Conservation (phyloP, 495 filamentous ascomycete species). For the Aspergillus cavernicola region DNA sequence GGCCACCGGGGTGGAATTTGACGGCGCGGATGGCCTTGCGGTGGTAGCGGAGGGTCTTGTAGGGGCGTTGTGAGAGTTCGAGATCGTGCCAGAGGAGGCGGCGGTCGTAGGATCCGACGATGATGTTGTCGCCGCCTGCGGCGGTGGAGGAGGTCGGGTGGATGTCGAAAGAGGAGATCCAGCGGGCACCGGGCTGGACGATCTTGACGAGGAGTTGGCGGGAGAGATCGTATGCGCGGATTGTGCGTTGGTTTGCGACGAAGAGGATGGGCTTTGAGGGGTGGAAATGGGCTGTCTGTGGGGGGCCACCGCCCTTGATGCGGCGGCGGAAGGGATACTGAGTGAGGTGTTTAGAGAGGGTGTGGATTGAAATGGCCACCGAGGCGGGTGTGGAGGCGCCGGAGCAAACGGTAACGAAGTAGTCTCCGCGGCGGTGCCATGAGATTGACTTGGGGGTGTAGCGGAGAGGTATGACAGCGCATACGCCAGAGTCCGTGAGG, state of each 20-base stretch:
- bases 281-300: conserved; percentile 91
- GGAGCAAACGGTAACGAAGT: conserved; percentile 89
- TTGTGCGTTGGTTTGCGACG: conserved; percentile 86
- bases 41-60: conserved; percentile 95
- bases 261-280: conserved; percentile 90
- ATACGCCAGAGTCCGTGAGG: conserved; percentile 72
- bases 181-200: conserved; percentile 85
- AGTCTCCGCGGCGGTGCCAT: conserved; percentile 93
- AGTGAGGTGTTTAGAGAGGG: conserved; percentile 86
- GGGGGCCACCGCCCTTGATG: conserved; percentile 72
- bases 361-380: conserved; percentile 88
- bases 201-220: conserved; percentile 86
- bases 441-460: conserved; percentile 83
- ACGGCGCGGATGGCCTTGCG: conserved; percentile 84
- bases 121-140: conserved; percentile 80
- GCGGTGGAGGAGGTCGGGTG: conserved; percentile 62
- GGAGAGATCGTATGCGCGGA: conserved; percentile 88
- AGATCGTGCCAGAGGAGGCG: conserved; percentile 96
- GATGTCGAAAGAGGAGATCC: conserved; percentile 91
- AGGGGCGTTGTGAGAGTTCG: conserved; percentile 82
- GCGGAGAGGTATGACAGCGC: conserved; percentile 73
- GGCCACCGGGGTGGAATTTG: conserved; percentile 73
- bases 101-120: conserved; percentile 90
- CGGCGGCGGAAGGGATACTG: conserved; percentile 84
- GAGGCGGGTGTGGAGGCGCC: conserved; percentile 58